phyloP scores from a whole-genome alignment of 345 rosid species.

The Turritis glabra region DNA sequence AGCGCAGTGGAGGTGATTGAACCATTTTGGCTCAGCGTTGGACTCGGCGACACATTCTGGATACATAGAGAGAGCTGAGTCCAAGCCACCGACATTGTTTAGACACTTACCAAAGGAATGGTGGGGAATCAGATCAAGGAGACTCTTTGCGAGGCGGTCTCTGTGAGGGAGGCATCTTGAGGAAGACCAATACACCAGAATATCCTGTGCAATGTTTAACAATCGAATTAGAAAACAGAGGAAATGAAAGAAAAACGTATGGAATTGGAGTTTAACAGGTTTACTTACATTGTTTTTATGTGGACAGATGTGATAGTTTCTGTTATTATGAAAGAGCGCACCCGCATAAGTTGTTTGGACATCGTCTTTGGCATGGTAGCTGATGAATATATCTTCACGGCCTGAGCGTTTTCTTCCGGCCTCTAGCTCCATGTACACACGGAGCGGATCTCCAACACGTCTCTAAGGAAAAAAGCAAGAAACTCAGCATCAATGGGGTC shows the following conservation, averaged over 20 bases:
- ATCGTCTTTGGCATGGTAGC: slow-evolving; percentile 90
- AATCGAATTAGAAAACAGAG: neutral
- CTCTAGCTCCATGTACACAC: slow-evolving; percentile 94
- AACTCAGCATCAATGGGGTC: neutral
- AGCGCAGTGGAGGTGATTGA: slow-evolving; percentile 89
- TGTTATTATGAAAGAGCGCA: slow-evolving; percentile 81
- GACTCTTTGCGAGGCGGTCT: slow-evolving; percentile 62
- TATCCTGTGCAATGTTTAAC: slow-evolving; percentile 44
- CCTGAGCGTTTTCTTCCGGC: slow-evolving; percentile 87
- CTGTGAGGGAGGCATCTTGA: slow-evolving; percentile 82
- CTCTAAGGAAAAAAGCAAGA: slow-evolving; percentile 49
- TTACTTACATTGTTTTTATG: slow-evolving; percentile 64
- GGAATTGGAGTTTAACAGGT: neutral
- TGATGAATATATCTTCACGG: slow-evolving; percentile 75
- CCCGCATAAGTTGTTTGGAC: slow-evolving; percentile 91
- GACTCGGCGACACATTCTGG: slow-evolving; percentile 64
- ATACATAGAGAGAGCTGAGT: slow-evolving; percentile 73
- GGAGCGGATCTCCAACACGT: slow-evolving; percentile 76
- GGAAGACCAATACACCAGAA: slow-evolving; percentile 89
- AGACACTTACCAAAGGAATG: slow-evolving; percentile 96
- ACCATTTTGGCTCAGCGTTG: slow-evolving; percentile 63
- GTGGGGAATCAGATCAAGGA: slow-evolving; percentile 67
- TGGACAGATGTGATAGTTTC: slow-evolving; percentile 74
- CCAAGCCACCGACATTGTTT: slow-evolving; percentile 77
- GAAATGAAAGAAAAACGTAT: neutral